Base-by-base conservation (phyloP, 176 grass and related monocot genomes). In the Cymbopogon citratus region DNA sequence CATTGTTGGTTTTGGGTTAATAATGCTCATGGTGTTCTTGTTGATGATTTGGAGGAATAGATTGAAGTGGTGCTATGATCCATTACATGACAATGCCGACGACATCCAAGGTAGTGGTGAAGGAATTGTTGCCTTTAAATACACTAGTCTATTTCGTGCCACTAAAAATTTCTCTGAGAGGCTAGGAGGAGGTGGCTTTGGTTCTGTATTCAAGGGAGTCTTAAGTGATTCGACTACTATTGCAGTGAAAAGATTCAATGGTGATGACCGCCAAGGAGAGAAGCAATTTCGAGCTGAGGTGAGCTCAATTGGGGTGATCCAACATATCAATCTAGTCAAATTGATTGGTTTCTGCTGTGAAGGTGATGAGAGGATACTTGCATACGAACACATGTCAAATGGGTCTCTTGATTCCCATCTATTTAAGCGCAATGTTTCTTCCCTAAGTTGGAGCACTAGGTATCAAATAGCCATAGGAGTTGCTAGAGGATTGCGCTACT, bases 401-500 rank as follows among this genome's bases (percentile, higher is more conserved):
- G 57, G 24, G 3, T 61, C 57, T 61, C 57, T 61, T 12, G 57
- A 26, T 26, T 24, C 57, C 23, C 57, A 26, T 61, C 57, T 61
- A 25, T 61, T 61, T 26, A 11, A 25, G 23, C 12, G 23, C 23
- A 26, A 26, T 61, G 10, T 9, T 61, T 26, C 57, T 12, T 4
- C 26, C 4, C 57, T 61, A 61, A 61, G 1, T 61, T 61, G 60
- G 60, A 63, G 25, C 11, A 63, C 60, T 0, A 28, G 60, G 60
- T 12, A 27, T 27, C 60, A 63, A 63, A 63, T 63, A 63, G 25
- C 12, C 11, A 28, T 84, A 16, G 81, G 75, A 68, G 79, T 41
- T 69, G 81, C 81, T 0, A 84, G 80, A 62, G 87, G 81, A 74
- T 69, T 84, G 78, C 33, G 35, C 24, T 89, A 84, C 34, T 80